Evolutionary conservation across 768 basidiomycete species (phyloP).

Genomic region (Lentinus tigrinus): DNA sequence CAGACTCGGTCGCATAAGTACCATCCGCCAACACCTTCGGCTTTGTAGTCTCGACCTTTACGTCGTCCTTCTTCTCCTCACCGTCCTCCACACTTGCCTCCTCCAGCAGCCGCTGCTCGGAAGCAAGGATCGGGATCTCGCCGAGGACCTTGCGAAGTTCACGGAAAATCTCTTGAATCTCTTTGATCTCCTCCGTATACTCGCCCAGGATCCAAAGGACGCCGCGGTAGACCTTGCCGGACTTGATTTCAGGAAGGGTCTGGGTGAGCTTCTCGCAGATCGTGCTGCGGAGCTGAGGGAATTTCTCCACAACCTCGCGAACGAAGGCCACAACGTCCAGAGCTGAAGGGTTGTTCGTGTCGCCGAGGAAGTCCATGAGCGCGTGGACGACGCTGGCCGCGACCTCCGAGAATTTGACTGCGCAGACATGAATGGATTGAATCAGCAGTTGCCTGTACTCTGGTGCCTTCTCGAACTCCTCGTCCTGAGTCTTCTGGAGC

Average conservation of each 20-base stretch:
- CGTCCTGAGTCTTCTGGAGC: constrained; percentile 88
- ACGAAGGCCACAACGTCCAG: constrained; percentile 92
- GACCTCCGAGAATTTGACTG: constrained; percentile 95
- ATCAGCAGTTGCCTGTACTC: constrained; percentile 97
- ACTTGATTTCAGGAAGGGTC: constrained; percentile 85
- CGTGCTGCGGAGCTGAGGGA: constrained; percentile 78
- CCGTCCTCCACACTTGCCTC: constrained; percentile 63
- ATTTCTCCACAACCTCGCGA: constrained; percentile 95
- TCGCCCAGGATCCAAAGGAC: constrained; percentile 99
- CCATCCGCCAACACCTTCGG: constrained; percentile 91
- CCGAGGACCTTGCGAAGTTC: constrained; percentile 86
- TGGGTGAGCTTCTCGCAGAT: constrained; percentile 84
- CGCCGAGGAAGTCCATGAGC: constrained; percentile 91
- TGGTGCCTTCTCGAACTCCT: constrained; percentile 89
- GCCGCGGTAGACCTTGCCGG: constrained; percentile 95
- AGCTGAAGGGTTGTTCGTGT: constrained; percentile 92
- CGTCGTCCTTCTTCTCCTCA: constrained; percentile 47
- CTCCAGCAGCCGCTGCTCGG: constrained; percentile 81
- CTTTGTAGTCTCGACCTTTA: constrained; percentile 48
- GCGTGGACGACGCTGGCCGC: constrained; percentile 94
- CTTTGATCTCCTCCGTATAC: constrained; percentile 68
- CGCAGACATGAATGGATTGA: constrained; percentile 94
- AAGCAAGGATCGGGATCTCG: constrained; percentile 95
- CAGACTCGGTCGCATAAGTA: constrained; percentile 96
- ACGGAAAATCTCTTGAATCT: constrained; percentile 71